Evolutionary conservation across 129 eudicot genomes (phyloP), one percentile per base, ranked within the genome.

Genomic region (Flaveria brownii): DNA sequence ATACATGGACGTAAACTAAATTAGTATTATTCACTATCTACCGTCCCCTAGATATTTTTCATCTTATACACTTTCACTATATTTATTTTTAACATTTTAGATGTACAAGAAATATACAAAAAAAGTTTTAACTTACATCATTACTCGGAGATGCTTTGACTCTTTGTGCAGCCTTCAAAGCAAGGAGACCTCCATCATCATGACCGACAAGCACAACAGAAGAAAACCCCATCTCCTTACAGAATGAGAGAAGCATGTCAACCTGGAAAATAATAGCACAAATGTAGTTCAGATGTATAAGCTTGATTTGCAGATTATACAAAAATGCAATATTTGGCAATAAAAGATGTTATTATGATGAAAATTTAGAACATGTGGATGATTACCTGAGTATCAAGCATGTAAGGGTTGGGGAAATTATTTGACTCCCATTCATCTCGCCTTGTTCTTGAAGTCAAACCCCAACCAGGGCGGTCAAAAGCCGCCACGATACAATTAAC

Each of bases 381-480:
- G 23, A 68, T 56, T 77, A 94, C 99, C 99, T 95, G 99, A 77
- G 74, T 87, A 69, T 95, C 97, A 78, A 95, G 87, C 88, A 89
- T 86, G 89, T 95, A 95, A 10, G 99, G 99, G 80, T 91, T 95
- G 61, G 88, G 88, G 72, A 87, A 77, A 54, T 89, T 85, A 81
- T 91, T 87, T 26, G 83, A 90, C 75, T 91, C 96, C 99, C 97
- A 95, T 60, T 95, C 97, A 67, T 79, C 89, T 68, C 80, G 80
- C 16, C 77, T 71, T 60, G 92, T 88, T 77, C 99, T 86, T 11
- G 99, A 90, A 47, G 99, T 91, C 87, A 95, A 85, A 43, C 99
- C 99, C 99, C 99, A 95, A 7, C 99, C 99, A 75, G 99, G 99
- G n/a, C 99, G 88, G 72, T 95, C 99, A 84, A 91, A 95, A 49